Base-by-base conservation (phyloP, 495 filamentous ascomycete species). In the Jackrogersella multiformis region DNA sequence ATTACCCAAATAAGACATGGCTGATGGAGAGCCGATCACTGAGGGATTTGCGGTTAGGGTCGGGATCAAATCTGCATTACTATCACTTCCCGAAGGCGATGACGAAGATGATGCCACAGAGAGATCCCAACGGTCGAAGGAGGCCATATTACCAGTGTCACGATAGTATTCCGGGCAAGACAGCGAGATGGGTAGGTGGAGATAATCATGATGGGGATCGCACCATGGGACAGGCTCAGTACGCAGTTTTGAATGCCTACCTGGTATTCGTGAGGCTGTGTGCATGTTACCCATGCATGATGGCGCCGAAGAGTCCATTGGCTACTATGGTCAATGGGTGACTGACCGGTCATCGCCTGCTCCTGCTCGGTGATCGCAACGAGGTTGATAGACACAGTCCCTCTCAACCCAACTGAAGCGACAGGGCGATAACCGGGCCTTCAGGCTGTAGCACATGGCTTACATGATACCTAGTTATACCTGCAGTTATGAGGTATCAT, bases 1-100 rank as follows among this genome's bases (percentile, higher is more conserved):
- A 48, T 32, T 49, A 15, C 45, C 45, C 26, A 32, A 49, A 49
- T 32, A 15, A 49, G 45, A 32, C 45, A 49, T 49, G 45, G 45
- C 45, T 49, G 45, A 49, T 24, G 45, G 30, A 49, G 45, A 49
- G 26, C 45, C 45, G 45, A 20, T 28, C 45, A 49, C 18, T 49
- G 45, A 49, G 45, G 45, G 45, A 49, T 49, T 49, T 49, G 32
- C 45, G 26, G 26, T 16, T 6, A 26, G 24, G 7, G 45, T 30
- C 45, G 45, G n/a, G 26, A 30, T 49, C 45, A 24, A 30, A 49
- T 32, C 26, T 9, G 26, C 8, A 9, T 26, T 32, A 10, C 32
- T 24, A 10, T 32, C 26, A 8, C 45, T 32, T 9, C 24, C 24
- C 6, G 45, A 32, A 10, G 45, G 15, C n/a, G 45, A 32, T 26